These are phyloP conservation scores for Oryza officinalis DNA, from an alignment of 176 grass and related monocot genomes.

Conservation along the genomic window DNA sequence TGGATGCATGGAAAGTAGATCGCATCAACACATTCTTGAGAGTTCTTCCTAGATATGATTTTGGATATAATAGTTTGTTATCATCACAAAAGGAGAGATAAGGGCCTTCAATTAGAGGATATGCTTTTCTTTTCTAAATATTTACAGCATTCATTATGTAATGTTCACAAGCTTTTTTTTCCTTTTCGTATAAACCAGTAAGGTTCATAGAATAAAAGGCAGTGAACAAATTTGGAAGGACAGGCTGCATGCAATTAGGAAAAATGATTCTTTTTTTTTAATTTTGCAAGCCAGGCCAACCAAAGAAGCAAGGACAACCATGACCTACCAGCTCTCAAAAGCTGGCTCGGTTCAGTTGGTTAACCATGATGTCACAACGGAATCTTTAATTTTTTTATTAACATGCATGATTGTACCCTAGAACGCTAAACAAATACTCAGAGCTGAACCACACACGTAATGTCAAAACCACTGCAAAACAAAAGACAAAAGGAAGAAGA, in stretches of 20 bases:
- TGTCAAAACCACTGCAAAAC: background rate
- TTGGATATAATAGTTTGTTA: slow-evolving; percentile 1
- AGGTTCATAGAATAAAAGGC: background rate
- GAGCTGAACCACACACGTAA: background rate
- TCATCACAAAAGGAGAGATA: background rate
- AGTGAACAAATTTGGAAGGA: background rate
- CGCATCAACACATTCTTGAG: slow-evolving; percentile 33
- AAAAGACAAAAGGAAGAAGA: no score
- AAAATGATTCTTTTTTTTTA: background rate
- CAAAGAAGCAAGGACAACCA: slow-evolving; percentile 14
- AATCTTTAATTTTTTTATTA: slow-evolving; percentile 19
- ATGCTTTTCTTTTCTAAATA: background rate
- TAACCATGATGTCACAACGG: slow-evolving; percentile 21
- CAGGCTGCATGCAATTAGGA: background rate
- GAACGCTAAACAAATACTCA: background rate
- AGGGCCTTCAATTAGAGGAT: background rate
- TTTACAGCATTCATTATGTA: background rate
- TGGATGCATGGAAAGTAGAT: background rate
- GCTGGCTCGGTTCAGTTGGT: slow-evolving; percentile 3
- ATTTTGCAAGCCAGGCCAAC: background rate
- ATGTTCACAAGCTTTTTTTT: background rate
- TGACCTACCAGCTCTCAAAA: background rate
- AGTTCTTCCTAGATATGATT: background rate
- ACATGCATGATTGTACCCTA: slow-evolving; percentile 11
- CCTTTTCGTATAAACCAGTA: background rate